Base-by-base conservation (phyloP, 2,329 filamentous ascomycete species). In the Ophiocordyceps polyrhachis-furcata region DNA sequence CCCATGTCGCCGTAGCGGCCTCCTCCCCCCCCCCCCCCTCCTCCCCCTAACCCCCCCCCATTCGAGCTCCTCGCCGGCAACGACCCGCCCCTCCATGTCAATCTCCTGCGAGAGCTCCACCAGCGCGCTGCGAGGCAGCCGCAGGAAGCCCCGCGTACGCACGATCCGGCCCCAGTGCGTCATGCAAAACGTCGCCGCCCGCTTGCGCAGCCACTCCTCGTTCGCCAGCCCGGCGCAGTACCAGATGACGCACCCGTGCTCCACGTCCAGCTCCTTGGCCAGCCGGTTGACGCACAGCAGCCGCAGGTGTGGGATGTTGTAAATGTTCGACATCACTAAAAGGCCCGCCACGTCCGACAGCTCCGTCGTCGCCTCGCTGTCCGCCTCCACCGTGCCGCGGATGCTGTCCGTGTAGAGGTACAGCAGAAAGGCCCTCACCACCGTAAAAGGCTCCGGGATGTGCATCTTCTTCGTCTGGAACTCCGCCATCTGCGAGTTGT, bases 321-420 rank as follows among this genome's bases (percentile, higher is more conserved):
- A 98, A 42, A 96, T 84, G 60, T 96, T 95, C 40, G 87, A 87
- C 84, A 98, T 93, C 50, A 98, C 89, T 3, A 98, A 73, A 61
- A 98, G 77, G 9, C 91, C 89, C 0, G 91, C 89, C 14, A 96
- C 87, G 53, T 95, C 88, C 28, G 80, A 76, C 19, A 95, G 74
- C 43, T 81, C 73, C 0, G 76, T 74, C 64, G 91, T 85, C 32
- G 88, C 83, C 47, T 79, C 77, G 42, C 86, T 67, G 42, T 68
- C 65, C n/a, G 65, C 61, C 23, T 70, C 66, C 2, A 61, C 58
- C 5, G 63, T 61, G 40, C 68, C 63, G 51, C 76, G 69, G 52
- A 98, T 95, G 52, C 81, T 89, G 61, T 98, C 91, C 0, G 91
- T 95, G 62, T 98, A 98, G 1, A 98, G 74, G 57, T 95, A 98